phyloP scores from a whole-genome alignment of 2,329 filamentous ascomycete genomes.

The Aspergillus candidus region DNA sequence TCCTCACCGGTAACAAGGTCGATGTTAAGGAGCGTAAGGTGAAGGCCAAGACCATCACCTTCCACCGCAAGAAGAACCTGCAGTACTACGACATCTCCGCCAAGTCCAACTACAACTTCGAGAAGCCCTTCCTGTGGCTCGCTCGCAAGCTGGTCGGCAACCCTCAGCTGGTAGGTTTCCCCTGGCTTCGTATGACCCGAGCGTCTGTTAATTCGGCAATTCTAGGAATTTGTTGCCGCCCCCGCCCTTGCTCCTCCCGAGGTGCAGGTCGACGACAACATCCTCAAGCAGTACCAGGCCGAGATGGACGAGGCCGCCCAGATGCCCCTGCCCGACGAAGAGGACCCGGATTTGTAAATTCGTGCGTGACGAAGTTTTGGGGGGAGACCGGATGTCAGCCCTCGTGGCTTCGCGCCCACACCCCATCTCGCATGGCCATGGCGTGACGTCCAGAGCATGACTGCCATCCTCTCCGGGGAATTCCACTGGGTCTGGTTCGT shows the following conservation, averaged over 20 bases:
- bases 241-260: constrained; percentile 91
- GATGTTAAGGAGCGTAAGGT: constrained; percentile 99
- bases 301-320: constrained; percentile 79
- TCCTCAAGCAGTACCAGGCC: constrained; percentile 74
- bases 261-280: constrained; percentile 76
- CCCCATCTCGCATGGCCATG: constrained; percentile 1
- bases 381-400: background rate
- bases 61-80: constrained; percentile 99
- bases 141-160: constrained; percentile 98
- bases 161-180: constrained; percentile 64
- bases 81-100: constrained; percentile 99
- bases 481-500: constrained; percentile 15
- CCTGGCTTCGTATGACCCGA: constrained; percentile 15
- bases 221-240: constrained; percentile 89
- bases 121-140: constrained; percentile 99
- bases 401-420: too few relatives aligned
- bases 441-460: constrained; percentile 1
- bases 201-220: too few relatives aligned
- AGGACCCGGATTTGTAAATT: constrained; percentile 60
- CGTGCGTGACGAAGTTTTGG: constrained; percentile 11
- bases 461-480: background rate
- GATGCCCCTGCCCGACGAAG: constrained; percentile 90
- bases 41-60: constrained; percentile 99
- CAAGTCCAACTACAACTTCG: constrained; percentile 99
- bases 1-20: constrained; percentile 98